A percentile compares a stretch with the other conserved stretches of the same genome.
phyloP scores from a whole-genome alignment of 2,329 filamentous ascomycete genomes.

The Botrytis squamosa region DNA sequence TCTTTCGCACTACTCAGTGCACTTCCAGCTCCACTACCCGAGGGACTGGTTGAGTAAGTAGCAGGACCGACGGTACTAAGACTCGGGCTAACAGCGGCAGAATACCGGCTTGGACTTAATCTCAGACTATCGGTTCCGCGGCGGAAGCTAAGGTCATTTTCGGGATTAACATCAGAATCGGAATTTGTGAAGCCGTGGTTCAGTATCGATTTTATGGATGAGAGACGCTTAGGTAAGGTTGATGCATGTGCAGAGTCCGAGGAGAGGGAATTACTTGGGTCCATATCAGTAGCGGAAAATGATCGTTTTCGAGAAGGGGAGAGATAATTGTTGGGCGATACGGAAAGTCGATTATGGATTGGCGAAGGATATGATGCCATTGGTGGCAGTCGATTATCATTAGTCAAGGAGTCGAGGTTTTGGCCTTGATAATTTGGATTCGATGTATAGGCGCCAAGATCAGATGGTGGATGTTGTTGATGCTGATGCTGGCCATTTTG shows the following conservation, averaged over 20 bases:
- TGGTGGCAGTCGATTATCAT: slow-evolving; percentile 60
- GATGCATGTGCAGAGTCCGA: slow-evolving; percentile 25
- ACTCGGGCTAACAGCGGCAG: slow-evolving; percentile 23
- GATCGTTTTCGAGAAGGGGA: slow-evolving; percentile 64
- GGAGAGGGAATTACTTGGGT: slow-evolving; percentile 36
- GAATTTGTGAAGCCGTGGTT: slow-evolving; percentile 50
- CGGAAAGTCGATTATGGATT: slow-evolving; percentile 55
- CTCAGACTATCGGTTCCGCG: slow-evolving; percentile 20
- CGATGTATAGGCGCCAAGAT: slow-evolving; percentile 46
- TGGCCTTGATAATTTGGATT: slow-evolving; percentile 31
- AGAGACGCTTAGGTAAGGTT: slow-evolving; percentile 61
- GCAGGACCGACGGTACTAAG: slow-evolving; percentile 16
- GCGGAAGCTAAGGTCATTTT: slow-evolving; percentile 22
- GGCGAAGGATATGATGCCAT: slow-evolving; percentile 39
- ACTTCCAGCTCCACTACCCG: slow-evolving; percentile 40
- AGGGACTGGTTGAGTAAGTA: slow-evolving; percentile 38
- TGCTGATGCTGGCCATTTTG: slow-evolving; percentile 32
- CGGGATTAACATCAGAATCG: slow-evolving; percentile 21
- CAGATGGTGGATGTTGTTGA: slow-evolving; percentile 43
- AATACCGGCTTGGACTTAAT: slow-evolving; percentile 27
- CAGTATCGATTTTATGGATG: slow-evolving; percentile 73
- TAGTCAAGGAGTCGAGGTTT: slow-evolving; percentile 46
- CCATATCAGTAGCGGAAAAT: slow-evolving; percentile 60
- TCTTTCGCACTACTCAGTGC: slow-evolving; percentile 36
- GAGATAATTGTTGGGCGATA: slow-evolving; percentile 60